phyloP scores from a whole-genome alignment of 345 rosid genomes.

The Salix brachista region DNA sequence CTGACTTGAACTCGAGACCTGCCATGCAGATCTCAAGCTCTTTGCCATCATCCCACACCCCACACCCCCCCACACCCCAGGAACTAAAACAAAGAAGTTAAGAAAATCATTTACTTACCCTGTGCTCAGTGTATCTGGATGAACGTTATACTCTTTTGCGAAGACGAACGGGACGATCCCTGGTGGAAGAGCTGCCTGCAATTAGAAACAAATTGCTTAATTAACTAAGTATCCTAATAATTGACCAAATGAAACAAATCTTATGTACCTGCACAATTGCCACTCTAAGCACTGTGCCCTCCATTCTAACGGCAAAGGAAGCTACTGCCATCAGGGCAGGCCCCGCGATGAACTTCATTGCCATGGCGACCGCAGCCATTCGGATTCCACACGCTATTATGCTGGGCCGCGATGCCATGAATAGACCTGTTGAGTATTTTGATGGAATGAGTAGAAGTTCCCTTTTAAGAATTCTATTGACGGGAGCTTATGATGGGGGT shows the following conservation, averaged over 20 bases:
- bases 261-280: slow-evolving; percentile 63
- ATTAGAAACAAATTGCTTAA: not conserved
- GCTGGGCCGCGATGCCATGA: slow-evolving; percentile 68
- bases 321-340: slow-evolving; percentile 73
- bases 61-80: too few relatives aligned
- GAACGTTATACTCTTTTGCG: slow-evolving; percentile 76
- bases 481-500: too few relatives aligned
- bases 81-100: too few relatives aligned
- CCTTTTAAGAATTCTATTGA: not conserved
- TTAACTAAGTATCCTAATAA: not conserved
- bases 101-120: slow-evolving; percentile 35
- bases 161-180: slow-evolving; percentile 88
- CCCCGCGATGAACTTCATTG: slow-evolving; percentile 56
- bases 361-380: slow-evolving; percentile 50
- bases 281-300: slow-evolving; percentile 43
- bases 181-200: slow-evolving; percentile 91
- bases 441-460: not conserved
- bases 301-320: slow-evolving; percentile 45
- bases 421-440: slow-evolving; percentile 50
- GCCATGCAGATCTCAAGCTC: too few relatives aligned
- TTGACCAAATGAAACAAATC: not conserved
- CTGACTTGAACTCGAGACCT: too few relatives aligned
- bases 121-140: slow-evolving; percentile 76
- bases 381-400: slow-evolving; percentile 71
- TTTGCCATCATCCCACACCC: too few relatives aligned